Evolutionary conservation across 1,139 yeast species (phyloP).

Genomic region (Nadsonia commutata): DNA sequence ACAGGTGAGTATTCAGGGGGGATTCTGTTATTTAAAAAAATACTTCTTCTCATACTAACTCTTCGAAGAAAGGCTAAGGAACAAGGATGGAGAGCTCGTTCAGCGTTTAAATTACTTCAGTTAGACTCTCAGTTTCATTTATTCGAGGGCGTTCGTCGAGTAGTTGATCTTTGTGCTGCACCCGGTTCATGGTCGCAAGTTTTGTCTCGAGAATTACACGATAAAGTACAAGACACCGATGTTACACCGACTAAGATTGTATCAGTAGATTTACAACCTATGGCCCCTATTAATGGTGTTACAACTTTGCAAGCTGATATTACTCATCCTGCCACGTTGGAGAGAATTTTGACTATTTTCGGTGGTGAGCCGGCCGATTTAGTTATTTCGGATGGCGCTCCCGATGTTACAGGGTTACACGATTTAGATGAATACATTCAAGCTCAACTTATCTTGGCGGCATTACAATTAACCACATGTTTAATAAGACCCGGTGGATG

Average conservation of each 20-base stretch:
- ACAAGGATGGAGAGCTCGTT: slow-evolving; percentile 93
- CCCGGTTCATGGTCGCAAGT: slow-evolving; percentile 99
- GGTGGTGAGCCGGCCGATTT: slow-evolving; percentile 90
- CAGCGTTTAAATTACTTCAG: slow-evolving; percentile 86
- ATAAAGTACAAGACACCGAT: slow-evolving; percentile 17
- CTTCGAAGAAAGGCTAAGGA: slow-evolving; percentile 76
- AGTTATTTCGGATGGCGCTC: slow-evolving; percentile 96
- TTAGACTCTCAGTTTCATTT: slow-evolving; percentile 78
- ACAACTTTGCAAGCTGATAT: slow-evolving; percentile 89
- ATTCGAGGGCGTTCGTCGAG: slow-evolving; percentile 59
- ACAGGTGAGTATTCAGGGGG: neutral
- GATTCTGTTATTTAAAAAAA: too few species aligned
- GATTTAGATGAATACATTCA: slow-evolving; percentile 94
- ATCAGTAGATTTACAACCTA: slow-evolving; percentile 92
- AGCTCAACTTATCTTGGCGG: slow-evolving; percentile 83
- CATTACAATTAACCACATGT: slow-evolving; percentile 81
- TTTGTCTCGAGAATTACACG: slow-evolving; percentile 52
- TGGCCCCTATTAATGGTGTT: slow-evolving; percentile 87
- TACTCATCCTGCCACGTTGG: slow-evolving; percentile 82
- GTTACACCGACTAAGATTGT: slow-evolving; percentile 50
- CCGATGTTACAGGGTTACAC: slow-evolving; percentile 94
- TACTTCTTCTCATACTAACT: too few species aligned
- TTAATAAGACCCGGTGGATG: slow-evolving; percentile 77
- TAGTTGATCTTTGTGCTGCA: slow-evolving; percentile 95
- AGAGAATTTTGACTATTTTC: slow-evolving; percentile 59